Conservation (phyloP, 805 yeast genomes). For the Crinitomyces ghanaensis region DNA sequence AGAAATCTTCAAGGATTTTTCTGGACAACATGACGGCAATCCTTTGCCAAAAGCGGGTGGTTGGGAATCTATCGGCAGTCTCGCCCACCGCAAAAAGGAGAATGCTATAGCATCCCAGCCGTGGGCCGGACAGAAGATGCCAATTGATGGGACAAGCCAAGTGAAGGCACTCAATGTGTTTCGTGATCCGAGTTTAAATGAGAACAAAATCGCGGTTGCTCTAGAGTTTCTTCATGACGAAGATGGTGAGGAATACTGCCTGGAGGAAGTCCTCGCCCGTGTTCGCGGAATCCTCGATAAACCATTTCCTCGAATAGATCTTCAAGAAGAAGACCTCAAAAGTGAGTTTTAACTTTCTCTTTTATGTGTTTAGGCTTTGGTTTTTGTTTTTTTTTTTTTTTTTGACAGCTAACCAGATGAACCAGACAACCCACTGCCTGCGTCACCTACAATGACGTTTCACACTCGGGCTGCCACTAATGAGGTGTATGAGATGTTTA, state of each 20-base stretch:
- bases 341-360: constrained; percentile 3
- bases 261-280: constrained; percentile 53
- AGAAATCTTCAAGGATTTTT: constrained; percentile 35
- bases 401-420: no score
- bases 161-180: constrained; percentile 7
- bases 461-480: constrained; percentile 64
- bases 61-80: constrained; percentile 40
- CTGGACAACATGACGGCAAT: constrained; percentile 13
- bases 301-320: no score
- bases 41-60: constrained; percentile 14
- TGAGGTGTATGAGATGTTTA: constrained; percentile 69
- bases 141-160: constrained; percentile 5
- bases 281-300: constrained; percentile 31
- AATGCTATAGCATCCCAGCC: constrained; percentile 43
- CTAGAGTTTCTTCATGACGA: constrained; percentile 15
- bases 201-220: constrained; percentile 15
- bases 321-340: no score
- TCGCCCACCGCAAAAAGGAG: constrained; percentile 48
- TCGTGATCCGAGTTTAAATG: constrained; percentile 10
- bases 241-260: constrained; percentile 41
- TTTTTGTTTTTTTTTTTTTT: no score
- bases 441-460: constrained; percentile 69
- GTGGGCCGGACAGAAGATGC: constrained; percentile 49
- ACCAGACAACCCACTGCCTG: constrained; percentile 25
- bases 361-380: no score